Base-by-base conservation (phyloP, 345 rosid genomes). In the Nasturtium officinale region DNA sequence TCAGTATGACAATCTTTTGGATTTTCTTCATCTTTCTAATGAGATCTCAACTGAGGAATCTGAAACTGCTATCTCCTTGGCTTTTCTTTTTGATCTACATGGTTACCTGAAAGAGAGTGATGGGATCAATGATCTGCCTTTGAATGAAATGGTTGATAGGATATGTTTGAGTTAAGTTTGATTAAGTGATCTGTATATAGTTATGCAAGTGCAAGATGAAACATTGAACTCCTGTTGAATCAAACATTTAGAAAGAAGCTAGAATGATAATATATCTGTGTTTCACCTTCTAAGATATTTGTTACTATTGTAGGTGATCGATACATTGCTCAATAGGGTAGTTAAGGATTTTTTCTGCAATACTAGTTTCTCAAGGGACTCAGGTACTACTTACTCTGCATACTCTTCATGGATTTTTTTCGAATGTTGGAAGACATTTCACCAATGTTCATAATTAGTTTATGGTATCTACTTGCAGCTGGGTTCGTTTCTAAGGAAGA, bases 101-200 rank as follows among this genome's bases (percentile, higher is more conserved):
- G 91, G 87, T 78, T 95, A 87, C 82, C 88, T 95, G 23, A 86
- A 77, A 72, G 97, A 89, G 72, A 73, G 54, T 43, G 84, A 83
- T 67, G 95, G 86, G 62, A 76, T 83, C 46, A 89, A 80, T 29
- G 91, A 83, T 46, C 54, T 87, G 40, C 93, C 97, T 84, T 80
- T 91, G 84, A 95, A 91, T 95, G 87, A 90, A 85, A 87, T 81
- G 97, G 99, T 95, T 85, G 89, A 96, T 89, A 85, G 84, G 90
- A 78, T 46, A 35, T 74, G 74, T 56, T 59, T 28, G 64, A 63
- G 72, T 65, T 56, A 15, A 5, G 32, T 57, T 43, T 35, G 29
- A 38, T 35, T 26, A 8, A 38, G 17, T 32, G 33, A 33, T 67
- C 13, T 60, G 18, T 63, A 28, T 28, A 1, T 60, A 32, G 38